Percentiles rank a stretch among this genome's conserved stretches.
Conservation (phyloP, 2,329 filamentous ascomycete species). For the Magnaporthiopsis rhizophila region DNA sequence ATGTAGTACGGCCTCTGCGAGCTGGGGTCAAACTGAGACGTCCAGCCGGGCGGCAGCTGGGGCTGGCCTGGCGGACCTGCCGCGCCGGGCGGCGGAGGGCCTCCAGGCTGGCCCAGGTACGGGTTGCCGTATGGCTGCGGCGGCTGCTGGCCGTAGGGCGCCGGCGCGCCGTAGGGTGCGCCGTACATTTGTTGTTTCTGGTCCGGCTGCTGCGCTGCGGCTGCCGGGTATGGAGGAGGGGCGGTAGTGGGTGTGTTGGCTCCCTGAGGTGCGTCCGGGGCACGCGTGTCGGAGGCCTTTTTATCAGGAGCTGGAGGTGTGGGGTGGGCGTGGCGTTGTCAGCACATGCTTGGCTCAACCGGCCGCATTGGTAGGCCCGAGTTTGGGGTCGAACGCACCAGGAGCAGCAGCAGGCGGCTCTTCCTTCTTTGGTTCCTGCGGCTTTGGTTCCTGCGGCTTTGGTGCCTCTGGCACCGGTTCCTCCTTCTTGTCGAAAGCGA, state of each 20-base stretch:
- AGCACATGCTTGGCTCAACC: neutral
- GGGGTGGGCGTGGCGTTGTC: neutral
- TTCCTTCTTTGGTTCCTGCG: neutral
- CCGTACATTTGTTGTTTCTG: neutral
- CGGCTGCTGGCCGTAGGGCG: slow-evolving; percentile 3
- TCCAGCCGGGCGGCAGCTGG: slow-evolving; percentile 7
- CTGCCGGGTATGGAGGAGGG: neutral
- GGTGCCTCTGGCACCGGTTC: neutral
- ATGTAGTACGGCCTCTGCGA: slow-evolving; percentile 36
- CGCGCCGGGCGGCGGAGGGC: neutral
- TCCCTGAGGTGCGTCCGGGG: neutral
- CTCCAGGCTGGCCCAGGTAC: neutral
- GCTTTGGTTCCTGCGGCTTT: no score
- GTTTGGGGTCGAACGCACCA: neutral
- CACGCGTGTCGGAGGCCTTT: neutral
- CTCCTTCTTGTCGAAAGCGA: slow-evolving; percentile 5
- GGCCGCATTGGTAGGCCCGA: neutral
- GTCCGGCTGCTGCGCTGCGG: neutral
- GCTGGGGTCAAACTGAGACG: slow-evolving; percentile 2
- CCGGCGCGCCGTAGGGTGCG: neutral
- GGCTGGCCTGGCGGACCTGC: neutral
- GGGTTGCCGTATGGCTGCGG: slow-evolving; percentile 5
- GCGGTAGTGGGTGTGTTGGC: neutral
- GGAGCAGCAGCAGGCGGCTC: neutral
- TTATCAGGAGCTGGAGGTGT: neutral